Evolutionary conservation across 2,329 filamentous ascomycete genomes (phyloP).

Genomic region (Alternaria infectoria): DNA sequence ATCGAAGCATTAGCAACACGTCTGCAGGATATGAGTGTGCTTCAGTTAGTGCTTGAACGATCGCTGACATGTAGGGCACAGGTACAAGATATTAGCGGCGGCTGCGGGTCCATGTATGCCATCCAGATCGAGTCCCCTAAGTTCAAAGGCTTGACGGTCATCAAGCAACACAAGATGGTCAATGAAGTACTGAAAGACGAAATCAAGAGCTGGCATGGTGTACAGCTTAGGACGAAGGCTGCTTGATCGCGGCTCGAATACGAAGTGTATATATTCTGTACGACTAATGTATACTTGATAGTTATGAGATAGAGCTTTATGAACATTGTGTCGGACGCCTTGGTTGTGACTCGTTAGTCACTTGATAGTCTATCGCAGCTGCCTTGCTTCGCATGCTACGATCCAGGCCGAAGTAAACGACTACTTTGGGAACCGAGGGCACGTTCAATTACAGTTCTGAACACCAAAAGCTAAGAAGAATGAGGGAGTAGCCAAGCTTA

Average conservation of each 20-base stretch:
- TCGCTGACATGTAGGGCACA: constrained; percentile 41
- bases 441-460: not conserved
- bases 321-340: not conserved
- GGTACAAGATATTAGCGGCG: constrained; percentile 81
- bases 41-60: not conserved
- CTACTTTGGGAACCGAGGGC: not conserved
- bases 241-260: constrained; percentile 17
- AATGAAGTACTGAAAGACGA: constrained; percentile 76
- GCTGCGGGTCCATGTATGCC: constrained; percentile 87
- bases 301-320: not conserved
- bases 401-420: not conserved
- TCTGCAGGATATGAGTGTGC: not conserved
- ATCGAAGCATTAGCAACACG: not conserved
- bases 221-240: constrained; percentile 76
- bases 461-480: not conserved
- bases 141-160: constrained; percentile 73
- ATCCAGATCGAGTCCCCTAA: constrained; percentile 75
- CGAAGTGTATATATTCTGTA: constrained; percentile 11
- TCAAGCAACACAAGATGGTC: constrained; percentile 84
- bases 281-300: constrained; percentile 3
- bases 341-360: not conserved
- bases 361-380: not conserved
- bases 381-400: not conserved
- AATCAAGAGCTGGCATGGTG: constrained; percentile 81
- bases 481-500: not conserved